phyloP scores from a whole-genome alignment of 2,329 filamentous ascomycete species.

The Sarocladiaceae sp. region DNA sequence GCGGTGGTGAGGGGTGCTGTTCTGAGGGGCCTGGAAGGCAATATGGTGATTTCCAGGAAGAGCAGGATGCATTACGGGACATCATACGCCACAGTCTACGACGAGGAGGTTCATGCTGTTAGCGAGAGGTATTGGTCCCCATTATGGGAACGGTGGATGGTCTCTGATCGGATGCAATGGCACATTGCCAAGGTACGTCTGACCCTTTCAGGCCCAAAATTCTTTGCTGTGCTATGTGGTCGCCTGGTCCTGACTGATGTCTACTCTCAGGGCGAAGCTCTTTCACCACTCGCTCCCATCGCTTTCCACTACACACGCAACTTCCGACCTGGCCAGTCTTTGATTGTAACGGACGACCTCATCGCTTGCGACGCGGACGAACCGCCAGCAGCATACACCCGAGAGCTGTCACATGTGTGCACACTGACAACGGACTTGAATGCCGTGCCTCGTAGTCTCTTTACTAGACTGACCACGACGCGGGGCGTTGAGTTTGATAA shows the following conservation, averaged over 20 bases:
- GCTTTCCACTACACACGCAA: constrained; percentile 83
- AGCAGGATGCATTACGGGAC: constrained; percentile 75
- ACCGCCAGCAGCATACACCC: constrained; percentile 53
- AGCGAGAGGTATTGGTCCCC: constrained; percentile 74
- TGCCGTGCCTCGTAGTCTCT: constrained; percentile 66
- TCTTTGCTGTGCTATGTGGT: neutral
- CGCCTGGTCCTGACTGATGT: neutral
- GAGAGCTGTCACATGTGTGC: constrained; percentile 65
- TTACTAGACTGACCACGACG: constrained; percentile 71
- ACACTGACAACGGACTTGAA: constrained; percentile 75
- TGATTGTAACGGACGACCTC: constrained; percentile 73
- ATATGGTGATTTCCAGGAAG: constrained; percentile 69
- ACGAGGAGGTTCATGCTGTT: constrained; percentile 66
- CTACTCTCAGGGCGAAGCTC: constrained; percentile 56
- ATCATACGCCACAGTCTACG: constrained; percentile 74
- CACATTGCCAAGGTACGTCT: constrained; percentile 65
- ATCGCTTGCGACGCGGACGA: constrained; percentile 68
- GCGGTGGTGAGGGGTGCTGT: constrained; percentile 74
- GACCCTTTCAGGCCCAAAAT: neutral
- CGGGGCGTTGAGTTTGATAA: constrained; percentile 77
- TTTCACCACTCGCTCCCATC: constrained; percentile 67
- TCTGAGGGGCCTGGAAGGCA: constrained; percentile 67
- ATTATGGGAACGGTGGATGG: constrained; percentile 78
- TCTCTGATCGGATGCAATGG: constrained; percentile 79
- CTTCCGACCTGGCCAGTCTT: constrained; percentile 70